Conservation (phyloP, 192 early-diverging fungal species). For the Entomortierella chlamydospora region DNA sequence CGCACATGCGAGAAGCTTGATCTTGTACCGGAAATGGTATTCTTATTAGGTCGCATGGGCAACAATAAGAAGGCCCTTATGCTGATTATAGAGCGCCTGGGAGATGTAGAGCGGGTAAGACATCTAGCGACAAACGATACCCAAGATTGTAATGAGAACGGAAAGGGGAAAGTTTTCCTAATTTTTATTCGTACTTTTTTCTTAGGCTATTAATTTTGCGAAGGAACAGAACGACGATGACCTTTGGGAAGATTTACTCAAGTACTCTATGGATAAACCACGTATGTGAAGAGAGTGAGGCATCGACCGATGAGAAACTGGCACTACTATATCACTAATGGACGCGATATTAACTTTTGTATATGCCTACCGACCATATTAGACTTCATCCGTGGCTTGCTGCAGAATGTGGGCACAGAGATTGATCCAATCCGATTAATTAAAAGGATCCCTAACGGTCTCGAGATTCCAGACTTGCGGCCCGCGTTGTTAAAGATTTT, state of each 20-base stretch:
- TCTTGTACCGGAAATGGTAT: constrained; percentile 98
- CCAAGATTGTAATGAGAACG: too few relatives aligned
- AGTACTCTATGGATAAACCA: constrained; percentile 96
- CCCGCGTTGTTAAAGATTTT: constrained; percentile 88
- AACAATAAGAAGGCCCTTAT: constrained; percentile 92
- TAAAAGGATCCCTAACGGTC: constrained; percentile 79
- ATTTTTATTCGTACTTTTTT: not conserved
- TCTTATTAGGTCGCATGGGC: constrained; percentile 96
- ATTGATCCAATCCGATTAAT: constrained; percentile 89
- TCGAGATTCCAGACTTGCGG: constrained; percentile 86
- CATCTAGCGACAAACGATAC: not conserved
- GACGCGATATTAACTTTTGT: not conserved
- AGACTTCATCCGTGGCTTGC: constrained; percentile 92
- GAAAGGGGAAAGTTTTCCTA: constrained; percentile 64
- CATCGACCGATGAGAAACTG: too few relatives aligned
- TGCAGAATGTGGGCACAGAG: constrained; percentile 90
- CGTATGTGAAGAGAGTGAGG: constrained; percentile 60
- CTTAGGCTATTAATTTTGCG: constrained; percentile 95
- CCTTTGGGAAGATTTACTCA: constrained; percentile 95
- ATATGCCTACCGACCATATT: not conserved
- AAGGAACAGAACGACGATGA: constrained; percentile 97
- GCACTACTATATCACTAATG: too few relatives aligned
- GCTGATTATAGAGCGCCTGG: constrained; percentile 91
- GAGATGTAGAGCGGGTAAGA: constrained; percentile 85
- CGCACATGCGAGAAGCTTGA: constrained; percentile 85